Base-by-base conservation (phyloP, 2,329 filamentous ascomycete species). In the Scortechinia acanthostroma region DNA sequence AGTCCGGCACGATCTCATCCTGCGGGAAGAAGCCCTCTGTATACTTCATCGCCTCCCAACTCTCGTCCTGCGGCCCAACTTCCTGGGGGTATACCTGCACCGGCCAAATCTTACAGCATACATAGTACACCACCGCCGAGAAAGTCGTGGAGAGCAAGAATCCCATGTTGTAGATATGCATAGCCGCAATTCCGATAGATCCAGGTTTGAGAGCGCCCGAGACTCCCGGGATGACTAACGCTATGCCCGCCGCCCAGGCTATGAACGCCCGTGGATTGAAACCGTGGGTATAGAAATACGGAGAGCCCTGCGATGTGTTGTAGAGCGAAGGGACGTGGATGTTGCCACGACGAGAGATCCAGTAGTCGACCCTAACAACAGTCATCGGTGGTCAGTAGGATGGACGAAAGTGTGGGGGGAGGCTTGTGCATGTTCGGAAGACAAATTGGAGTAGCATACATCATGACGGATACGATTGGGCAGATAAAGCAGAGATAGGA, bases 321-420 rank as follows among this genome's bases (percentile, higher is more conserved):
- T 66, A 69, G 6, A 65, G 56, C 1, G 57, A 61, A 0, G 63
- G 62, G 3, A 67, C 54, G 44, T 68, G 62, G 6, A 68, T 48
- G 37, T 69, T 69, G 4, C 65, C 63, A n/a, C 48, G 45, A 4
- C 62, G 55, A 3, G 56, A 48, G 35, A 64, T 30, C 50, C 53
- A 62, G 51, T 67, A 69, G 48, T 69, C 66, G 14, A 64, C 55
- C 5, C n/a, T n/a, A n/a, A n/a, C n/a, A n/a, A n/a, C n/a, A n/a
- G n/a, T n/a, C n/a, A n/a, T n/a, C n/a, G n/a, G n/a, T n/a, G n/a
- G n/a, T n/a, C n/a, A n/a, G n/a, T n/a, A n/a, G n/a, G n/a, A n/a
- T n/a, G n/a, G n/a, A n/a, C n/a, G n/a, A n/a, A n/a, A n/a, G n/a
- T n/a, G n/a, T n/a, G n/a, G n/a, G n/a, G n/a, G n/a, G n/a, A n/a